phyloP scores from a whole-genome alignment of 139 green algal species.

The Tetradesmus obliquus region DNA sequence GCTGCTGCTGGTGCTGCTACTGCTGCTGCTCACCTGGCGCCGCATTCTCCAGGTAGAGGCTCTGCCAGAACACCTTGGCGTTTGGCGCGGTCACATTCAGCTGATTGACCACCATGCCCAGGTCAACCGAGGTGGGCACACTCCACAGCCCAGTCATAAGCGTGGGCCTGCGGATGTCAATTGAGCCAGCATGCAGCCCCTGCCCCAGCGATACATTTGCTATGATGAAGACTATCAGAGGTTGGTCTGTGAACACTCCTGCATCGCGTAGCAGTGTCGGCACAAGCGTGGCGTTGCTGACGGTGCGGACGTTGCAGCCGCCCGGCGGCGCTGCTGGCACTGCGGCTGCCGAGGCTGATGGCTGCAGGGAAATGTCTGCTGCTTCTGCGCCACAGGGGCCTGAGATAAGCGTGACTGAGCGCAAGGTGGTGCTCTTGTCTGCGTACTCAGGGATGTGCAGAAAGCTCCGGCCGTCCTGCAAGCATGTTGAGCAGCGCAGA shows the following conservation, averaged over 20 bases:
- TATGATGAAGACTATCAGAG: slow-evolving; percentile 12
- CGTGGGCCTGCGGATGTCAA: background rate
- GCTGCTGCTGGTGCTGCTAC: background rate
- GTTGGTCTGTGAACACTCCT: background rate
- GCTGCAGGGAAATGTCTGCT: background rate
- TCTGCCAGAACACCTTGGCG: slow-evolving; percentile 25
- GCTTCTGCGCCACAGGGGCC: background rate
- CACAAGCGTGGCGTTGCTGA: slow-evolving; percentile 23
- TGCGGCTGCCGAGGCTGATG: background rate
- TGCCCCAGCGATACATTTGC: slow-evolving; percentile 2
- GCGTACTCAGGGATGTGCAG: slow-evolving; percentile 7
- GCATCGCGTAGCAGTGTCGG: background rate
- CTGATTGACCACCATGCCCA: slow-evolving; percentile 42
- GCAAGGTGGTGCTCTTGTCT: background rate
- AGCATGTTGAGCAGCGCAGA: background rate
- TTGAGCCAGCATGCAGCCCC: background rate
- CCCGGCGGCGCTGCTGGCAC: background rate
- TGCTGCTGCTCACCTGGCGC: slow-evolving; percentile 4
- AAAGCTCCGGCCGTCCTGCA: slow-evolving; percentile 27
- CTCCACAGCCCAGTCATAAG: background rate
- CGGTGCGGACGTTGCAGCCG: slow-evolving; percentile 14
- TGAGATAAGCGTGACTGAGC: slow-evolving; percentile 4
- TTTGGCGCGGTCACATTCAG: slow-evolving; percentile 11
- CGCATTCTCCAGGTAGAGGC: slow-evolving; percentile 26
- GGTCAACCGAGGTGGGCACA: slow-evolving; percentile 20